Evolutionary conservation across 345 rosid genomes (phyloP).

Genomic region (Leavenworthia alabamica): DNA sequence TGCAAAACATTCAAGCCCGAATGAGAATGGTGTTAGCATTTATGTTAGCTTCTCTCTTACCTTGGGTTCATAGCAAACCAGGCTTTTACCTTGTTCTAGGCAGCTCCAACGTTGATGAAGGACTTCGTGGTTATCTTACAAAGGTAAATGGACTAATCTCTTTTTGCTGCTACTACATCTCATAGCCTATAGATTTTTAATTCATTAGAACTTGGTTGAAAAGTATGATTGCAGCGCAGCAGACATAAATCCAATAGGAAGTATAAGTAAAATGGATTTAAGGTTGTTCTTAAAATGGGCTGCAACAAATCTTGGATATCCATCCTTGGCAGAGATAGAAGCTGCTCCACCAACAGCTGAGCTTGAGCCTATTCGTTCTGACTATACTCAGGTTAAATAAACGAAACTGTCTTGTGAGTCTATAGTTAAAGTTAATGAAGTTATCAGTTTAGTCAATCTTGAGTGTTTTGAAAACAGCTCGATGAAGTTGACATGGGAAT

Average conservation of each 20-base stretch:
- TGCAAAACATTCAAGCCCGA: conserved; percentile 93
- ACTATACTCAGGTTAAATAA: conserved; percentile 78
- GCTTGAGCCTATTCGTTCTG: conserved; percentile 87
- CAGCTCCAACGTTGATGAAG: conserved; percentile 94
- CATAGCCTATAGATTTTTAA: background rate
- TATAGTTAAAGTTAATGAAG: background rate
- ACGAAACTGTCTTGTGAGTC: too few species aligned
- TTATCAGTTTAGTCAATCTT: background rate
- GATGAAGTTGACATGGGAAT: conserved; percentile 93
- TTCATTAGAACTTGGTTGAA: conserved; percentile 16
- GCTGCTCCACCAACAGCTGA: conserved; percentile 99
- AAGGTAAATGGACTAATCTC: conserved; percentile 46
- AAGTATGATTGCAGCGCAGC: conserved; percentile 97
- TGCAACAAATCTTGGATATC: conserved; percentile 73
- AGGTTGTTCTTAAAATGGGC: conserved; percentile 85
- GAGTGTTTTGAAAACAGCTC: conserved; percentile 44
- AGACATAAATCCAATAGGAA: conserved; percentile 95
- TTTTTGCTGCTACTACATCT: conserved; percentile 7
- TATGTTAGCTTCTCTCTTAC: conserved; percentile 86
- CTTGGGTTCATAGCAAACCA: conserved; percentile 87
- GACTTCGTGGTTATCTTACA: conserved; percentile 85
- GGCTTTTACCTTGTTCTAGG: conserved; percentile 94
- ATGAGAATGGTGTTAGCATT: conserved; percentile 93
- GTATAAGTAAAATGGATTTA: conserved; percentile 84
- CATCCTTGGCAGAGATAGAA: conserved; percentile 83